Evolutionary conservation across 768 basidiomycete species (phyloP), one percentile per base, ranked within the genome.

Genomic region (Amanita brunnescens): DNA sequence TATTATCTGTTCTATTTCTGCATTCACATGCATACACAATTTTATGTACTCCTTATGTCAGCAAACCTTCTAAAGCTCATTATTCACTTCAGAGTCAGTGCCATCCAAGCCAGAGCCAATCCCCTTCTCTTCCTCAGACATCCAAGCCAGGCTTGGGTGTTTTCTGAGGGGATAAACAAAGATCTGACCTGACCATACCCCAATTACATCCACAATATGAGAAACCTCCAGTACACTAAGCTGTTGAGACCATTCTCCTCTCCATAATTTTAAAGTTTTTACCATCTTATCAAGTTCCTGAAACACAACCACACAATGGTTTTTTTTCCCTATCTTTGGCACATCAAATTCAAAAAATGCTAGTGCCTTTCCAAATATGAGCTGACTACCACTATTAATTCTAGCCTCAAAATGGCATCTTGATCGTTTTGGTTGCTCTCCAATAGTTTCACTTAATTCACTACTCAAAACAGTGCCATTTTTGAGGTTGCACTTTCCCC

Each of bases 341-440:
- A 20, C 8, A 23, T 44, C 42, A 44, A 44, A 4, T 44, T 23
- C 42, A 26, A 44, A 44, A 26, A 44, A 44, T 24, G 42, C 42
- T 5, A 44, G 24, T 44, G 42, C 42, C 26, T 44, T 44, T 3
- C 42, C 42, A 44, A 44, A 44, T 44, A 44, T 44, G 3, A 23
- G 42, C 42, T 44, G 3, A 9, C 14, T 13, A 29, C 2, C 14
- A 44, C 24, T 13, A 44, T n/a, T 24, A 26, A 44, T 44, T 3
- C 24, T n/a, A 26, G 42, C 42, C 42, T 44, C 42, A 44, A 44
- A 44, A 26, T 44, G 42, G 14, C 42, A 44, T 44, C 42, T 44
- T 23, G 42, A 44, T 44, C 42, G 9, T 24, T 2, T 46, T 6
- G 12, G n/a, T 16, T 29, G 1, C 8, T 33, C 26, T 24, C 10